Evolutionary conservation across 257 asterid species (phyloP), one percentile per base, ranked within the genome.

Genomic region (Anisodus acutangulus): DNA sequence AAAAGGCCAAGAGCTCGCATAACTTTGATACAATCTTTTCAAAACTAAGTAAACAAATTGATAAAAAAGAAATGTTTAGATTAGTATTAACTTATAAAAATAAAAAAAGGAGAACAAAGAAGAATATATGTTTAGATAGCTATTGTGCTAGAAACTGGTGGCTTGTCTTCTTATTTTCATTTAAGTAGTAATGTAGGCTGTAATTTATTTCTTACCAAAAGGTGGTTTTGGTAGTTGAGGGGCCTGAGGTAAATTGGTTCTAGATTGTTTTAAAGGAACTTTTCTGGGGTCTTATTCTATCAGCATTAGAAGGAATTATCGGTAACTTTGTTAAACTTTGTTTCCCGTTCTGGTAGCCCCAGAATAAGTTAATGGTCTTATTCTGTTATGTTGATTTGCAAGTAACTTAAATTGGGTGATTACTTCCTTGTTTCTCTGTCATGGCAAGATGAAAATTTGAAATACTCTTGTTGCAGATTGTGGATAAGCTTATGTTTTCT

Each of bases 371-470:
- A 19, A n/a, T 47, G 58, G 57, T 47, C 35, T 31, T 6, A 12
- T 49, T 74, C n/a, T 72, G 59, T 72, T 47, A 3, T 72, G 35
- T 19, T 9, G 16, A 47, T 47, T 72, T 11, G 3, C 47, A 16
- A 72, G 60, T 6, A 72, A 72, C 60, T 49, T 76, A 76, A 74
- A 76, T 76, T 76, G 45, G 22, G 81, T 76, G 81, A 6, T 51
- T 12, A 22, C 15, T 51, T 76, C 63, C 22, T 76, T 76, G 8
- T 76, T 76, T 49, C 11, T 22, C 22, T 1, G 0, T 51, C 62
- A 22, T 51, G 81, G 45, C 81, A 76, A 51, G 81, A 26, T 49
- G 81, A 76, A 6, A 26, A 12, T 76, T 51, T 76, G 63, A 76
- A 53, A 22, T 74, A 12, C 37, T 76, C 62, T 51, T 76, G 63